These are phyloP conservation scores for Mortierella polycephala DNA, from an alignment of 371 early-diverging fungal genomes.

Conservation along the genomic window DNA sequence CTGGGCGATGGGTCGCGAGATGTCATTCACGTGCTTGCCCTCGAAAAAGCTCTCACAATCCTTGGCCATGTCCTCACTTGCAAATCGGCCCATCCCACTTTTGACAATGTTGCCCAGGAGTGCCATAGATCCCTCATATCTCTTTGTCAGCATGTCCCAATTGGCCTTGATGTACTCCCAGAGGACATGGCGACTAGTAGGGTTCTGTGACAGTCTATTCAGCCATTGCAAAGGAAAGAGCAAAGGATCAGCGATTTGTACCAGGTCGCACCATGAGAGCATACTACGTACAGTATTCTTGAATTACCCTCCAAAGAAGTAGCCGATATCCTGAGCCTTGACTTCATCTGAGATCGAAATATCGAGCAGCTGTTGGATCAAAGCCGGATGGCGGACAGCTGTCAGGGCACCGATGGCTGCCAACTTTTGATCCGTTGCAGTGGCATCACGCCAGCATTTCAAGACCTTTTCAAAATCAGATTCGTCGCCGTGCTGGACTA, in stretches of 20 bases:
- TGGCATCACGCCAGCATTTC: constrained; percentile 76
- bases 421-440: constrained; percentile 80
- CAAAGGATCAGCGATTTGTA: not conserved
- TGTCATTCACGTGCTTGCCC: constrained; percentile 76
- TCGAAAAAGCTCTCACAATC: constrained; percentile 83
- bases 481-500: constrained; percentile 72
- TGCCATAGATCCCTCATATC: constrained; percentile 77
- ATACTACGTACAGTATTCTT: too few species aligned
- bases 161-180: constrained; percentile 85
- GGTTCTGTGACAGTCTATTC: constrained; percentile 64
- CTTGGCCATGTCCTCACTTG: constrained; percentile 70
- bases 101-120: constrained; percentile 82
- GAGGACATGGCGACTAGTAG: constrained; percentile 70
- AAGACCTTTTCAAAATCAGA: constrained; percentile 83
- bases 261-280: not conserved
- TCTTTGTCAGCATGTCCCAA: constrained; percentile 72
- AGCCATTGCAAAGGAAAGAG: not conserved
- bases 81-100: constrained; percentile 75
- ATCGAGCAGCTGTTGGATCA: constrained; percentile 69
- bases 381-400: constrained; percentile 62
- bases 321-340: constrained; percentile 81
- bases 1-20: constrained; percentile 84
- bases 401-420: constrained; percentile 83
- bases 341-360: constrained; percentile 79
- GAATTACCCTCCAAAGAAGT: constrained; percentile 43